Percentiles rank a stretch among this genome's conserved stretches.
Conservation (phyloP, 208 protist species). For the Wallacemonas sp. region DNA sequence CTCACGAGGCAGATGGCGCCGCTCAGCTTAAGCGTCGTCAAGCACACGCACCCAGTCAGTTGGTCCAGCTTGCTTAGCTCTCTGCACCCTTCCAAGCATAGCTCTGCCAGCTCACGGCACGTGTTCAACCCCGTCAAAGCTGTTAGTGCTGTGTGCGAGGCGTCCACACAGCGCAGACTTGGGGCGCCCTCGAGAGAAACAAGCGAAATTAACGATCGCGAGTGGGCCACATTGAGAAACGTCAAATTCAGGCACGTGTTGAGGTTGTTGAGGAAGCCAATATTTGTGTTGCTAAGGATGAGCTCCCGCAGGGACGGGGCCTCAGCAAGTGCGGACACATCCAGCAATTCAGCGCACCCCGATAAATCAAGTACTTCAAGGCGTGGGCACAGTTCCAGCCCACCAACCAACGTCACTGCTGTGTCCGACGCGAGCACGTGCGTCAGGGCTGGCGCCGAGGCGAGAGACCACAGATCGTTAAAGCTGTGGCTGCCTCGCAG, state of each 20-base stretch:
- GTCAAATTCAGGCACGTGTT: neutral
- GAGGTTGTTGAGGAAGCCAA: neutral
- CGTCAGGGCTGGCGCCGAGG: neutral
- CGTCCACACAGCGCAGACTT: neutral
- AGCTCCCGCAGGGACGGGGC: constrained; percentile 3
- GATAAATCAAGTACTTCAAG: constrained; percentile 4
- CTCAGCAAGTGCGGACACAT: neutral
- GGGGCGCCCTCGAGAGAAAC: neutral
- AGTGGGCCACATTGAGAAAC: neutral
- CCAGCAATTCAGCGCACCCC: neutral
- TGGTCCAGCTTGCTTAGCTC: neutral
- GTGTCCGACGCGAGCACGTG: neutral
- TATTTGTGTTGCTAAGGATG: neutral
- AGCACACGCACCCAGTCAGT: neutral
- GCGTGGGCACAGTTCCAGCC: neutral
- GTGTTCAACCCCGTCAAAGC: neutral
- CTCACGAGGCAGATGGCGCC: neutral
- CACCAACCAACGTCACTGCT: neutral
- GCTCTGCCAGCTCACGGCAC: neutral
- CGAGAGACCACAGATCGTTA: constrained; percentile 1
- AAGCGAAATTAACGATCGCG: neutral
- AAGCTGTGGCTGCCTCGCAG: neutral
- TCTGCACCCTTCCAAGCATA: neutral
- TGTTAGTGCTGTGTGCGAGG: neutral
- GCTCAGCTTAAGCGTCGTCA: constrained; percentile 3